phyloP scores from a whole-genome alignment of 2,329 filamentous ascomycete species.

The Periglandula ipomoeae region DNA sequence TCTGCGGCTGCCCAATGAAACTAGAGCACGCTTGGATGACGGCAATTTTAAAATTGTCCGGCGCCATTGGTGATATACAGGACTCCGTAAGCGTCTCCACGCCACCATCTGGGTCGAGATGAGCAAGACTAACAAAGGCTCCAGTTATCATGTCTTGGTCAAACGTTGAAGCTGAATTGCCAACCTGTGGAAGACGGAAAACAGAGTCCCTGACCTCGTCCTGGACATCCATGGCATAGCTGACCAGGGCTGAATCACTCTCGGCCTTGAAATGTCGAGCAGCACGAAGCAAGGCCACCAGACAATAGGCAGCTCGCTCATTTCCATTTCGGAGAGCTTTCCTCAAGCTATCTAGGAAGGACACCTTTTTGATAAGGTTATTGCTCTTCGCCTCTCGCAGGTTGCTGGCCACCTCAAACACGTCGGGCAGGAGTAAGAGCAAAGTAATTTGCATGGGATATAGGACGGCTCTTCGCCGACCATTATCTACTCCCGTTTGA shows the following conservation, averaged over 20 bases:
- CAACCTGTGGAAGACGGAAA: conserved; percentile 43
- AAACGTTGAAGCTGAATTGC: conserved; percentile 40
- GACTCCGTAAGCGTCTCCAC: conserved; percentile 46
- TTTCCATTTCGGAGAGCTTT: conserved; percentile 56
- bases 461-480: conserved; percentile 43
- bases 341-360: conserved; percentile 53
- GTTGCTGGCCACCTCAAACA: conserved; percentile 62
- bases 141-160: conserved; percentile 58
- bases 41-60: conserved; percentile 52
- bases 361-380: conserved; percentile 56
- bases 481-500: conserved; percentile 49
- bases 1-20: conserved; percentile 45
- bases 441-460: conserved; percentile 55
- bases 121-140: conserved; percentile 54
- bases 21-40: conserved; percentile 54
- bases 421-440: conserved; percentile 55
- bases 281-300: conserved; percentile 52
- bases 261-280: conserved; percentile 55
- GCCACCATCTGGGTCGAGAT: conserved; percentile 51
- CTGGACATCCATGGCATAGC: conserved; percentile 61
- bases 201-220: conserved; percentile 59
- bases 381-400: conserved; percentile 54
- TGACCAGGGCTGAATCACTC: conserved; percentile 54
- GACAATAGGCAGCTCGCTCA: conserved; percentile 57
- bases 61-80: conserved; percentile 48